A percentile compares a stretch with the other conserved stretches of the same genome.
Conservation (phyloP, 2,329 filamentous ascomycete species). For the Cercospora zeae-maydis region DNA sequence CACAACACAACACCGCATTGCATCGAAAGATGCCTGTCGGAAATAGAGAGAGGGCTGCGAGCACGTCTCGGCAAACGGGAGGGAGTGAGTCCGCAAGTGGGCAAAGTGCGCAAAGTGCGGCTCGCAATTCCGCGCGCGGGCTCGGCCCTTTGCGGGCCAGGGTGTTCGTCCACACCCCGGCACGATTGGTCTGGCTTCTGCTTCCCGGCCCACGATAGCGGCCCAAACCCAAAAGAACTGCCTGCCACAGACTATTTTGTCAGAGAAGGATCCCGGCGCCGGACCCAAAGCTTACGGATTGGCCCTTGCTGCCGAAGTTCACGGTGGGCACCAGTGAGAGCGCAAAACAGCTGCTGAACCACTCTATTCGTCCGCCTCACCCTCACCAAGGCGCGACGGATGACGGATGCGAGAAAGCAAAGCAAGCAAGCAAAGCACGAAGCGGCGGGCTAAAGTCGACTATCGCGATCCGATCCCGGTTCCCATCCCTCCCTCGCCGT, state of each 20-base stretch:
- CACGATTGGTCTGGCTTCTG: too few relatives aligned
- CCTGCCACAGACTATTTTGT: not conserved
- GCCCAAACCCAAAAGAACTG: constrained; percentile 24
- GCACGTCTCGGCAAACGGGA: constrained; percentile 8
- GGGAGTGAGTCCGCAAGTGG: too few relatives aligned
- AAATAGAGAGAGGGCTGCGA: not conserved
- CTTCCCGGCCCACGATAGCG: constrained; percentile 17
- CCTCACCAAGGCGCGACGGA: not conserved
- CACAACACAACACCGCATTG: not conserved
- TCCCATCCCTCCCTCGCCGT: not conserved
- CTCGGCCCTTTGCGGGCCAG: constrained; percentile 19
- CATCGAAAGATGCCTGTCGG: not conserved
- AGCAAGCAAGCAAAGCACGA: not conserved
- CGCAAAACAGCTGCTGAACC: constrained; percentile 10
- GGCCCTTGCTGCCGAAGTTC: constrained; percentile 19
- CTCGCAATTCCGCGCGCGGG: constrained; percentile 9
- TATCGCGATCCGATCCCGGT: constrained; percentile 3
- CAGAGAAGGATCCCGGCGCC: not conserved
- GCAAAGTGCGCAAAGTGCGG: too few relatives aligned
- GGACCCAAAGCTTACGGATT: constrained; percentile 10
- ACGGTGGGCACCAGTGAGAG: constrained; percentile 21
- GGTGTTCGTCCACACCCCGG: not conserved
- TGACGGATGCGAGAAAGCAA: not conserved
- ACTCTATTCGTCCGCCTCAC: constrained; percentile 16
- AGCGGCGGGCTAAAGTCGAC: not conserved